These are phyloP conservation scores for Emiliania huxleyi DNA, from an alignment of 78 protist genomes.

Conservation along the genomic window DNA sequence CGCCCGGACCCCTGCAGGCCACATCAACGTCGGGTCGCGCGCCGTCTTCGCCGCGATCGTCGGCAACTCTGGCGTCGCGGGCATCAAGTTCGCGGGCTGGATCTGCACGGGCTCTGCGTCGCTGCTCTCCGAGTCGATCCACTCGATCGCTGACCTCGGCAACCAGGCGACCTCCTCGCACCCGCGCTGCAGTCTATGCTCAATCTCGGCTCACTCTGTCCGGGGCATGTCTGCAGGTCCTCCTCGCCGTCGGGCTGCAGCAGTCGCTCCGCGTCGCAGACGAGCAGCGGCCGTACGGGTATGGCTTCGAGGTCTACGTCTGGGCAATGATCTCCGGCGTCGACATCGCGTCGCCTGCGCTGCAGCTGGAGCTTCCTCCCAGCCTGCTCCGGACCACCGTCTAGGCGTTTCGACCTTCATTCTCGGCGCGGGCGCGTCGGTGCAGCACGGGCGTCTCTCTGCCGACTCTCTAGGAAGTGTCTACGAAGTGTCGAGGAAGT, in stretches of 20 bases:
- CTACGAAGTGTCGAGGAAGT: too few species aligned
- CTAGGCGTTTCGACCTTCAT: constrained; percentile 61
- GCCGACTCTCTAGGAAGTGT: too few species aligned
- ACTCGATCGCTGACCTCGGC: constrained; percentile 54
- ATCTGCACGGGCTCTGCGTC: constrained; percentile 47
- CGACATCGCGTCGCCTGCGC: constrained; percentile 24
- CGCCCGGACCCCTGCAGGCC: background rate
- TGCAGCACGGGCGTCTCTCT: too few species aligned
- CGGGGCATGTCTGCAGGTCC: too few species aligned
- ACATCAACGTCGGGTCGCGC: background rate
- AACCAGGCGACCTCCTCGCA: too few species aligned
- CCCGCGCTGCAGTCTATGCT: too few species aligned
- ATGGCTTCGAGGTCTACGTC: constrained; percentile 29
- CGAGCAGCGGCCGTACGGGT: constrained; percentile 52
- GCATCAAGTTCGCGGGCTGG: constrained; percentile 26
- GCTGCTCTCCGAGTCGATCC: constrained; percentile 47
- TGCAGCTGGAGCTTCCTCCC: too few species aligned
- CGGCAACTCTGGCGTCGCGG: background rate
- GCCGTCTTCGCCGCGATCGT: constrained; percentile 43
- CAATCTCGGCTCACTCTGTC: too few species aligned
- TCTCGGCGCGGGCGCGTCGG: constrained; percentile 56
- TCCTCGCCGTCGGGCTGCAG: background rate
- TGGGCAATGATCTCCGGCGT: constrained; percentile 62
- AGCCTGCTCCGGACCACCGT: too few species aligned
- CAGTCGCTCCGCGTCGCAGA: constrained; percentile 37